Evolutionary conservation across 805 yeast species (phyloP).

Genomic region (Metschnikowia proteae): DNA sequence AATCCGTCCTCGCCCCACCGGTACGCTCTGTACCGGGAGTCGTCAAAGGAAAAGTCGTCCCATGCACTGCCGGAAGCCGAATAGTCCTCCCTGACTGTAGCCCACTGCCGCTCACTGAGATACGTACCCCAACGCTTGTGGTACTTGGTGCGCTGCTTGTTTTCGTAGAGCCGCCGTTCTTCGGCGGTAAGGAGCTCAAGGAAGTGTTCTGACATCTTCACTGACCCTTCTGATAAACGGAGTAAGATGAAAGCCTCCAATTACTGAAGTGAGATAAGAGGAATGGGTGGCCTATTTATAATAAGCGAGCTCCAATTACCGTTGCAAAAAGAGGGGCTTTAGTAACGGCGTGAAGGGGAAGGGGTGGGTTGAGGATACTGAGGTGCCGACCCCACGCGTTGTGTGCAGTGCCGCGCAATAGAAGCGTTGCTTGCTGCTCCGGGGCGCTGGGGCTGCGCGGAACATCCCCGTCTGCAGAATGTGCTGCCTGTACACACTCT

Average conservation of each 20-base stretch:
- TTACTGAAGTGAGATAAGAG: too few relatives aligned
- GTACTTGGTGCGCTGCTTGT: slow-evolving; percentile 41
- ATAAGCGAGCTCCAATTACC: too few relatives aligned
- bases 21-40: slow-evolving; percentile 73
- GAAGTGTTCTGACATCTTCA: slow-evolving; percentile 10
- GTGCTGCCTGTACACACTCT: too few relatives aligned
- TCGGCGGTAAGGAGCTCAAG: slow-evolving; percentile 30
- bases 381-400: background rate
- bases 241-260: background rate
- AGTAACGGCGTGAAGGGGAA: too few relatives aligned
- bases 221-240: background rate
- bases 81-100: slow-evolving; percentile 84
- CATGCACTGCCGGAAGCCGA: slow-evolving; percentile 86
- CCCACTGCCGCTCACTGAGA: slow-evolving; percentile 72
- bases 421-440: slow-evolving; percentile 4
- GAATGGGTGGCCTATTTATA: too few relatives aligned
- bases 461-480: background rate
- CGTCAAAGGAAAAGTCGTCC: slow-evolving; percentile 83
- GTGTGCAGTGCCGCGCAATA: background rate
- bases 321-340: too few relatives aligned
- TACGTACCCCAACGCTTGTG: slow-evolving; percentile 94
- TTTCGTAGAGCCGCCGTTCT: slow-evolving; percentile 34
- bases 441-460: slow-evolving; percentile 1
- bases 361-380: too few relatives aligned
- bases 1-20: slow-evolving; percentile 97